Evolutionary conservation across 306 rosid species (phyloP).

Genomic region (Gillenia trifoliata): DNA sequence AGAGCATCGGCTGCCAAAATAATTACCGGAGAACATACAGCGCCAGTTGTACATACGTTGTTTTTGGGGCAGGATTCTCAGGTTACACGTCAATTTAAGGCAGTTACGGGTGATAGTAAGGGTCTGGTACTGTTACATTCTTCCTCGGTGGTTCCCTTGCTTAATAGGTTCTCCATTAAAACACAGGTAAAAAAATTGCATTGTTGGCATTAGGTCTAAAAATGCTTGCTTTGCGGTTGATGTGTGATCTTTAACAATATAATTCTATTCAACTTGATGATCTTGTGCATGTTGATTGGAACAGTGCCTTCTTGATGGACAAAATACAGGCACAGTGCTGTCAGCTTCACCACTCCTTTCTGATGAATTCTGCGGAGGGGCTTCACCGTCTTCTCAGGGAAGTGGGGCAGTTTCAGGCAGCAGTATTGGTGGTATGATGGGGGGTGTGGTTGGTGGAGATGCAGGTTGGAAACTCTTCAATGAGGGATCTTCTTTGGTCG

Average conservation of each 20-base stretch:
- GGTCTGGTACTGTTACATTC: conserved; percentile 85
- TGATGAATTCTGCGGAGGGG: conserved; percentile 62
- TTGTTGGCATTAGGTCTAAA: conserved; percentile 10
- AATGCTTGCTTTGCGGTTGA: conserved; percentile 13
- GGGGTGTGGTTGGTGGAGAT: conserved; percentile 95
- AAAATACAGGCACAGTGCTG: conserved; percentile 76
- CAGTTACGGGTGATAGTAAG: conserved; percentile 89
- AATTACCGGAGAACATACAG: conserved; percentile 81
- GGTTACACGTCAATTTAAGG: conserved; percentile 87
- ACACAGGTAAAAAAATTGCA: conserved; percentile 59
- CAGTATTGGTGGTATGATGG: conserved; percentile 90
- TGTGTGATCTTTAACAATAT: conserved; percentile 1
- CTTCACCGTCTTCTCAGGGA: conserved; percentile 54
- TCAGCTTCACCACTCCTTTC: conserved; percentile 87
- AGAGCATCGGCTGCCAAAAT: conserved; percentile 65
- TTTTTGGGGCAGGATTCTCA: conserved; percentile 93
- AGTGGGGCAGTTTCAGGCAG: conserved; percentile 51
- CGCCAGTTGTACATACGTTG: conserved; percentile 82
- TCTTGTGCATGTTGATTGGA: conserved; percentile 35
- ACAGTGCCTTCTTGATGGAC: conserved; percentile 97
- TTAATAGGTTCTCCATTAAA: conserved; percentile 69
- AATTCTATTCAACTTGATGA: conserved; percentile 25
- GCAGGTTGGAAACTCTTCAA: conserved; percentile 96
- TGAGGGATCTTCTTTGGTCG: conserved; percentile 76
- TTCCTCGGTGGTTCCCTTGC: conserved; percentile 68